Evolutionary conservation across 106 monocot genomes (phyloP), one percentile per base, ranked within the genome.

Genomic region (Acanthochlamys bracteata): DNA sequence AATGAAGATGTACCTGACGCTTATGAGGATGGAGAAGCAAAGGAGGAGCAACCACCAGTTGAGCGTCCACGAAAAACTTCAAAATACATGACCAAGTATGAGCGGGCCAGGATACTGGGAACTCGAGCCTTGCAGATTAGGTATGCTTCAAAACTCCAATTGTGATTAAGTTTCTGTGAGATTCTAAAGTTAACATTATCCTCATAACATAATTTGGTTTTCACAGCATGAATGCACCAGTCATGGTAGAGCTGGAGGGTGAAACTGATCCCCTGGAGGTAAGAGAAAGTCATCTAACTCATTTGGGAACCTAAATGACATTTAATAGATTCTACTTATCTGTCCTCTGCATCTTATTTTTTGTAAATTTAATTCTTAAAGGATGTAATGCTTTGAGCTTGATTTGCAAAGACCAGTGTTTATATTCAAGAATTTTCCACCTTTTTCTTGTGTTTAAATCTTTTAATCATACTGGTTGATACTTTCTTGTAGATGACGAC

Each of bases 11-110:
- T 58, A 41, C 76, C 88, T 55, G 96, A 98, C 39, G 54, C 83
- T 52, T 57, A 84, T 12, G 78, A 75, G 20, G 81, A 86, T 58
- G 72, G 45, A 45, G 87, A 88, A 60, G 83, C 83, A 13, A 83
- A 83, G 54, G 79, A 77, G 33, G 66, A 21, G 21, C 73, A 80
- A 57, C 52, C 56, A 73, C 61, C 70, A 39, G 59, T 61, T 55
- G 71, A 78, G 49, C 74, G 78, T 3, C 66, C 78, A 43, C 66
- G 89, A 22, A 89, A 79, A 76, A 89, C 89, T 25, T 69, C 89
- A 26, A 89, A 89, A 53, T 89, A 81, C 71, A 89, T 89, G 89
- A 89, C 83, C 12, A 89, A 89, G 59, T 89, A 89, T 65, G 89
- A 89, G 52, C 74, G 81, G 55, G 89, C 89, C 11, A 84, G 84